Evolutionary conservation across 1,284 basidiomycete species (phyloP), one percentile per base, ranked within the genome.

Genomic region (Rhodotorula sp.): DNA sequence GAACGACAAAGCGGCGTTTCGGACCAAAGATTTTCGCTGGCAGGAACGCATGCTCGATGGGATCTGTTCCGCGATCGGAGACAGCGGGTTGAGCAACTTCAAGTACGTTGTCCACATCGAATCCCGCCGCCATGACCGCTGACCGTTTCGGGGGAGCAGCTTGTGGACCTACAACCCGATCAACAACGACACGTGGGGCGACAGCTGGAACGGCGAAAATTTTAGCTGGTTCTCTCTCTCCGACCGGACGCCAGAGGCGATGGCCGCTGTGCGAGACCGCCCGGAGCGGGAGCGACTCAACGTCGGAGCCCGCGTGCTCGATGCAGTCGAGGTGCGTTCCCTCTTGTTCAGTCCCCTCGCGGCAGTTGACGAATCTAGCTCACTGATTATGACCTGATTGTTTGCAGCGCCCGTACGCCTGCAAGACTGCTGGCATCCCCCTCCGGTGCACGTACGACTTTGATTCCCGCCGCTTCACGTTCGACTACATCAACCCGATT

Each of bases 151-250:
- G 3, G 15, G 23, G n/a, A 3, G 5, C 75, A 94, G 92, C 5
- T 82, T 97, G 31, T 97, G 95, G 96, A 93, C 92, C 75, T 98
- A 97, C 81, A 97, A 97, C 79, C 91, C 94, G 0, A 84, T 86
- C 65, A 97, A 97, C 81, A 86, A 87, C 54, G 92, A 96, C 77
- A 80, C 82, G 29, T 80, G 83, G 31, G 97, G 96, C 20, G 95
- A 98, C 80, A 85, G 89, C 72, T 98, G 96, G 96, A 97, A 97
- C 79, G 91, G 90, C 59, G 95, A 98, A 81, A 94, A 93, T 82
- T 96, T 97, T 80, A 93, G 92, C 5, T 96, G 92, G 90, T 96
- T 92, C 84, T 91, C 90, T 72, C 83, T 61, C 7, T 65, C 71
- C 3, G 77, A 70, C 51, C n/a, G 69, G 12, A 63, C 68, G 21